These are phyloP conservation scores for Dinochytrium kinnereticum DNA, from an alignment of 371 early-diverging fungal genomes.

Conservation along the genomic window DNA sequence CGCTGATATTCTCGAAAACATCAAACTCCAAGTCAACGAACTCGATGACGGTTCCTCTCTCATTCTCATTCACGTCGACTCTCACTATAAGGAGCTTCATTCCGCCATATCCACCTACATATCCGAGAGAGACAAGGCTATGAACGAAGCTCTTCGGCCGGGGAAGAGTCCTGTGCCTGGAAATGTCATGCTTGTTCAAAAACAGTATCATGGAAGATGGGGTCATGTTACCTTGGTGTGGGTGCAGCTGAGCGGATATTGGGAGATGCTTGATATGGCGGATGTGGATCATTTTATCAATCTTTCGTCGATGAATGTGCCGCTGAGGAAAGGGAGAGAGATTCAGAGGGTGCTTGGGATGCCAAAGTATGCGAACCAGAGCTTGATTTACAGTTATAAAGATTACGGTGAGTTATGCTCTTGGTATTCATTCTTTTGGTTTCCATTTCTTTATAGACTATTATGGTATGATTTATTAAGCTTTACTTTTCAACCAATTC, in stretches of 20 bases:
- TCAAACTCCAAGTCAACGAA: slow-evolving; percentile 29
- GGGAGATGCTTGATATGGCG: slow-evolving; percentile 49
- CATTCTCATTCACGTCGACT: slow-evolving; percentile 52
- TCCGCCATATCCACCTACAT: slow-evolving; percentile 12
- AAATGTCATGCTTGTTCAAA: slow-evolving; percentile 42
- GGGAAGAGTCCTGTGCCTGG: slow-evolving; percentile 9
- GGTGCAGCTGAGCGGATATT: slow-evolving; percentile 50
- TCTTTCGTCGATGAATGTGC: slow-evolving; percentile 47
- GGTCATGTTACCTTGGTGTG: slow-evolving; percentile 45
- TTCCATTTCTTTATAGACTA: neutral
- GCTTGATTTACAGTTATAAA: slow-evolving; percentile 43
- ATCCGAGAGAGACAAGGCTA: neutral
- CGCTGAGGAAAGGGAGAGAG: slow-evolving; percentile 41
- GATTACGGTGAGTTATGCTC: slow-evolving; percentile 15
- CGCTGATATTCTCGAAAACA: neutral
- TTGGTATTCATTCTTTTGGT: neutral
- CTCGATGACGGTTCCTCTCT: slow-evolving; percentile 49
- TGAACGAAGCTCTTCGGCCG: neutral
- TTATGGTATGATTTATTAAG: neutral
- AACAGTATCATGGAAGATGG: slow-evolving; percentile 34
- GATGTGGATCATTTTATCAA: slow-evolving; percentile 56
- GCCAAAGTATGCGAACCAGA: slow-evolving; percentile 19
- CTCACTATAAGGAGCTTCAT: slow-evolving; percentile 6
- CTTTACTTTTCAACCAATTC: neutral
- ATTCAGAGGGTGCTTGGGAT: slow-evolving; percentile 35